Evolutionary conservation across 1,284 basidiomycete species (phyloP).

Genomic region (Heterobasidion irregulare): DNA sequence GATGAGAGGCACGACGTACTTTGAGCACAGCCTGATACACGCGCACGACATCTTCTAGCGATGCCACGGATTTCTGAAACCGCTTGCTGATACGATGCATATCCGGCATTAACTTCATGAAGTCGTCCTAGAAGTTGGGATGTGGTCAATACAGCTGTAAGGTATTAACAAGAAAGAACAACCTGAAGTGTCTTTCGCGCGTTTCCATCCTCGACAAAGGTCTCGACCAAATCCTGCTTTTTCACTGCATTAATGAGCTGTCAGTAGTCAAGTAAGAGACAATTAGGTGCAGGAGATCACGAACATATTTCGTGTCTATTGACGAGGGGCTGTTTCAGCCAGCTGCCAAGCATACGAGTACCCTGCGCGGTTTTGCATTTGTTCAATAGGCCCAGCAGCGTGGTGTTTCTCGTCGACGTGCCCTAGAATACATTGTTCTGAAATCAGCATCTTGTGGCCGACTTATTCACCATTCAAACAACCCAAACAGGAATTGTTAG

Average conservation of each 20-base stretch:
- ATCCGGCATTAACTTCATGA: conserved; percentile 89
- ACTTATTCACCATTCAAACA: not conserved
- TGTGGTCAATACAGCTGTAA: not conserved
- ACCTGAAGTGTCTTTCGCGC: conserved; percentile 71
- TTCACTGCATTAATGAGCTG: conserved; percentile 39
- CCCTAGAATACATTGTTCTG: conserved; percentile 23
- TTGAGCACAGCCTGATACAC: conserved; percentile 86
- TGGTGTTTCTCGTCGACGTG: conserved; percentile 68
- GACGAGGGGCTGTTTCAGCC: conserved; percentile 96
- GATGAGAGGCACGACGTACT: conserved; percentile 22
- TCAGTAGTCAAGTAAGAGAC: conserved; percentile 4
- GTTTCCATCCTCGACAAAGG: conserved; percentile 77
- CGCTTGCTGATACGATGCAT: conserved; percentile 90
- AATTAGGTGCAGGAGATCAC: conserved; percentile 21
- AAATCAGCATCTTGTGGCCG: not conserved
- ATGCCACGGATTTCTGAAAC: conserved; percentile 81
- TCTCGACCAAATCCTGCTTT: conserved; percentile 82
- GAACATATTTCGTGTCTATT: conserved; percentile 89
- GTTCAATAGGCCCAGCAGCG: conserved; percentile 85
- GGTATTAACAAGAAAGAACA: conserved; percentile 9
- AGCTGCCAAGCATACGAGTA: conserved; percentile 82
- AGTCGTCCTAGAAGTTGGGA: conserved; percentile 58
- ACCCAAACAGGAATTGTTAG: not conserved
- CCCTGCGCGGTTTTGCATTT: conserved; percentile 97
- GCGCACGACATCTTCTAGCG: conserved; percentile 92